Base-by-base conservation (phyloP, 768 basidiomycete genomes). In the Tulasnella sp. region DNA sequence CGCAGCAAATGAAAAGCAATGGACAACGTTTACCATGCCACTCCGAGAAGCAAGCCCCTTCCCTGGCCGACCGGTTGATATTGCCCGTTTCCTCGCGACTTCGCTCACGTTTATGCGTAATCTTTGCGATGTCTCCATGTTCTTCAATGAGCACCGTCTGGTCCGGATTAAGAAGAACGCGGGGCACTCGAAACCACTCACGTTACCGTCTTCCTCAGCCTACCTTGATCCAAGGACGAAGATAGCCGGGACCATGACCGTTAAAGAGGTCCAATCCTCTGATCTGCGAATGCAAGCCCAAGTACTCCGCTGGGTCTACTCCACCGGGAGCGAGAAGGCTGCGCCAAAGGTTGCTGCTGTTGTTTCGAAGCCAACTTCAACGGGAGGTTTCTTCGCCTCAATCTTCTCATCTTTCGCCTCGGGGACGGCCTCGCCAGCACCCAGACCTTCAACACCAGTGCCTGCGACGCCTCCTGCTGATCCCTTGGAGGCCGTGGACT, bases 71-170 rank as follows among this genome's bases (percentile, higher is more conserved):
- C 87, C 87, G 0, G 94, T 97, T 81, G 96, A 98, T 83, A 92
- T 98, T 81, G 91, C 93, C 42, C 90, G 94, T 31, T 98, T 99
- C 84, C 88, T 99, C 27, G 89, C 92, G 52, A 97, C 96, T 2
- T 94, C 94, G 0, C 91, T 99, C 78, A 96, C 96, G 0, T 99
- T 99, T 86, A 98, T 98, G 93, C 87, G 89, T 16, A 88, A 91
- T 80, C 88, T 99, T 14, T 86, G 87, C 16, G 89, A 92, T 84
- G 90, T 98, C 79, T 91, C 90, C 81, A 90, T 99, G 38, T 95
- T 90, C 84, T 90, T 98, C 58, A 92, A 99, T 83, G 92, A 92
- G 81, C 89, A 92, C 83, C 87, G 92, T 46, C 87, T 96, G 7
- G 90, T 90, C 6, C 88, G 87, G 56, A 84, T 97, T 78, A 88